Evolutionary conservation across 768 basidiomycete genomes (phyloP), one percentile per base, ranked within the genome.

Genomic region (Cubamyces sp.): DNA sequence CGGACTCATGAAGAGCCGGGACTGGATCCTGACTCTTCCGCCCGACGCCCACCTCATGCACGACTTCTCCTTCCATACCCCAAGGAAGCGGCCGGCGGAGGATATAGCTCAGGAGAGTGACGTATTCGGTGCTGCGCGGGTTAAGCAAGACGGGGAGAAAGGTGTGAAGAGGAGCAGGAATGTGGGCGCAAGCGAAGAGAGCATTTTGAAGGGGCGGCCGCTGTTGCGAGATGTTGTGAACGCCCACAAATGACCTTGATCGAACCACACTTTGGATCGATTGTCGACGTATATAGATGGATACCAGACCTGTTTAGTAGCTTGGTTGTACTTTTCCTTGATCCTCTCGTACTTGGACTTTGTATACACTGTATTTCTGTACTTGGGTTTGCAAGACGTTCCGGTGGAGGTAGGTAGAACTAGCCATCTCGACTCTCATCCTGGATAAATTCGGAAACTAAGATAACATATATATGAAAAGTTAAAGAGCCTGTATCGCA

Each of bases 11-110:
- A 82, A 91, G 11, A 77, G 71, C 26, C 81, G 79, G 53, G 76
- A 77, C 0, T 98, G 97, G 97, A 82, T 92, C 30, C 74, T 90
- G 46, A 64, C 67, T 12, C 77, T 97, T 50, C 82, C 81, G 0
- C 66, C 76, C 3, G 77, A 78, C 14, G 87, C 91, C 0, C 80
- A 91, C 61, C 64, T 56, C 26, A 65, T 80, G 60, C 90, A 92
- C 73, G 73, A 71, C 40, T 40, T 75, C 49, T 63, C 66, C 25
- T 25, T 12, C 57, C 61, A 34, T 52, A 71, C 34, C 40, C 56
- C 64, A 41, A 48, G 57, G 53, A 76, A 81, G 58, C 76, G 77
- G 18, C 30, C 60, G 30, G 74, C 69, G 8, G 74, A 69, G 16
- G 63, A 49, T 66, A 67, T 45, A 61, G 26, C 25, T 6, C 15